Evolutionary conservation across 768 basidiomycete species (phyloP).

Genomic region (Rhodosporidiobolus sp.): DNA sequence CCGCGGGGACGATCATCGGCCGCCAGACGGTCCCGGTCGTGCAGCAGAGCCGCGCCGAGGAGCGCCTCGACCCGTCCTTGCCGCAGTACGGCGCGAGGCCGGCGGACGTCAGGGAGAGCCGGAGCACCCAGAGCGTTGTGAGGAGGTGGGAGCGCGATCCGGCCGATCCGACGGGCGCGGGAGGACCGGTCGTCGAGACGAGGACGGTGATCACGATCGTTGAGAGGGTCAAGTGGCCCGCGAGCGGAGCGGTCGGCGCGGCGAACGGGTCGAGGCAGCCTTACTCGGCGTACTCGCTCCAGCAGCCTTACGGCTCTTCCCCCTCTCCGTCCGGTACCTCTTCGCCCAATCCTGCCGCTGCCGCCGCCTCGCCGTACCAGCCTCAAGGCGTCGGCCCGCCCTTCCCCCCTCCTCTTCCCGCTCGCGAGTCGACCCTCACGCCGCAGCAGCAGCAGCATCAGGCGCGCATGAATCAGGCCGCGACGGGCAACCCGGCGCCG

Average conservation of each 20-base stretch:
- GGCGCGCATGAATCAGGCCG: too few species aligned
- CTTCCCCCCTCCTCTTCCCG: too few species aligned
- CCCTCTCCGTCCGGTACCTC: too few species aligned
- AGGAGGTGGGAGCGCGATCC: constrained; percentile 25
- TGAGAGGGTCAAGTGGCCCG: constrained; percentile 24
- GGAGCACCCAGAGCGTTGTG: constrained; percentile 21
- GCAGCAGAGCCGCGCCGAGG: constrained; percentile 1
- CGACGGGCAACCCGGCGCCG: too few species aligned
- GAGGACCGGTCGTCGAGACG: constrained; percentile 30
- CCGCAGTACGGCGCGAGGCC: background rate
- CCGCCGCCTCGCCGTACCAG: too few species aligned
- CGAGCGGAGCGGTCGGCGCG: too few species aligned
- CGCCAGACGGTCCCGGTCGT: constrained; percentile 10
- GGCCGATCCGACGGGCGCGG: background rate
- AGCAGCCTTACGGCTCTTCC: too few species aligned
- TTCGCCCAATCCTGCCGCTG: too few species aligned
- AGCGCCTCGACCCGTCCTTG: constrained; percentile 16
- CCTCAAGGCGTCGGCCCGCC: too few species aligned
- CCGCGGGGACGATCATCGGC: constrained; percentile 23
- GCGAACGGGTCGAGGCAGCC: background rate
- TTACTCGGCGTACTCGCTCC: background rate
- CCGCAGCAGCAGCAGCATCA: too few species aligned
- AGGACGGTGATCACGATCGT: constrained; percentile 27
- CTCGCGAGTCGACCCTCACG: too few species aligned
- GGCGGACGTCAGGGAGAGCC: constrained; percentile 21